phyloP scores from a whole-genome alignment of 805 yeast genomes.

The Zygotorulaspora chibaensis region DNA sequence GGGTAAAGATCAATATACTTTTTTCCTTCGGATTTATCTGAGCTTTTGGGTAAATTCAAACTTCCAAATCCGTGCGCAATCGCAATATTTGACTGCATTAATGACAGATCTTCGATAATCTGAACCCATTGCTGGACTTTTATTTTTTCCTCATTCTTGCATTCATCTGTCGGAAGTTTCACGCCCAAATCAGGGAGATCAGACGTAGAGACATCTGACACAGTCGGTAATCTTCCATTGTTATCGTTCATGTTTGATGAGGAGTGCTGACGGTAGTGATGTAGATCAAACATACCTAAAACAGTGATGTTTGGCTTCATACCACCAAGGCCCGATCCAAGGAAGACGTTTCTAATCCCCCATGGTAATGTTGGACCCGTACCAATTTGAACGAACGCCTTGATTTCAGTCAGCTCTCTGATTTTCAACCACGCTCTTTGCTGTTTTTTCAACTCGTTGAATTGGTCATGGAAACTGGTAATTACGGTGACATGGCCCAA shows the following conservation, averaged over 20 bases:
- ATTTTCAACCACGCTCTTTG: slow-evolving; percentile 78
- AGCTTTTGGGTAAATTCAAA: slow-evolving; percentile 56
- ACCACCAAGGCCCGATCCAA: slow-evolving; percentile 97
- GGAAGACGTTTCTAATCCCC: slow-evolving; percentile 89
- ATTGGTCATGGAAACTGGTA: slow-evolving; percentile 57
- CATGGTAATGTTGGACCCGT: slow-evolving; percentile 83
- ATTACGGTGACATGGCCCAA: slow-evolving; percentile 80
- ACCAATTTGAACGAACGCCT: slow-evolving; percentile 92
- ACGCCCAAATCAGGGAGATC: slow-evolving; percentile 28
- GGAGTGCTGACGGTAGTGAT: slow-evolving; percentile 11
- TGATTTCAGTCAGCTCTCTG: slow-evolving; percentile 70
- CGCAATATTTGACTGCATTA: slow-evolving; percentile 88
- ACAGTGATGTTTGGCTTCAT: slow-evolving; percentile 97
- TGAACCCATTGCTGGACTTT: slow-evolving; percentile 84
- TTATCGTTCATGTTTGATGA: slow-evolving; percentile 5
- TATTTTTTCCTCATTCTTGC: slow-evolving; percentile 66
- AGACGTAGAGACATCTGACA: slow-evolving; percentile 2
- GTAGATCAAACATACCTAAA: slow-evolving; percentile 77
- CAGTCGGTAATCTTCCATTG: slow-evolving; percentile 6
- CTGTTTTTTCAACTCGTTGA: slow-evolving; percentile 65
- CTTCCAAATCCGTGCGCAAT: slow-evolving; percentile 82
- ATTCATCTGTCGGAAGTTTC: slow-evolving; percentile 70
- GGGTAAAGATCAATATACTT: slow-evolving; percentile 87
- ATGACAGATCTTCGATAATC: slow-evolving; percentile 80
- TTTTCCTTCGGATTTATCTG: slow-evolving; percentile 33